Evolutionary conservation across 495 filamentous ascomycete genomes (phyloP), one percentile per base, ranked within the genome.

Genomic region (Aspergillus mulundensis): DNA sequence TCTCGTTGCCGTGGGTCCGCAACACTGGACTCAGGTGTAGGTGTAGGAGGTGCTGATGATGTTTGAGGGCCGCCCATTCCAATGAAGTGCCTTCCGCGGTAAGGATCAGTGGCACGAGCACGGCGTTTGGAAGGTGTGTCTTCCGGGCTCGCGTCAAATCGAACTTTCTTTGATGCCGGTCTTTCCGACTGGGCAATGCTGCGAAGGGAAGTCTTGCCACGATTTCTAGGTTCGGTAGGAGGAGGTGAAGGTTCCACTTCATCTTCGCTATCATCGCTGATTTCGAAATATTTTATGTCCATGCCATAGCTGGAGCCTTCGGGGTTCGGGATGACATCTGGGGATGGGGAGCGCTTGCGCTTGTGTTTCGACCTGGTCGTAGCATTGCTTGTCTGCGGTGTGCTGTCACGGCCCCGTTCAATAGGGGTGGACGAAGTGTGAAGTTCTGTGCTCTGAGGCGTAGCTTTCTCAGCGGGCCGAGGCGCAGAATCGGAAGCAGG

Each of bases 301-400:
- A 80, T 58, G 8, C 77, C 75, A 58, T 74, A 80, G 39, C 75
- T 75, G 25, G 64, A 70, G 16, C 69, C 74, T 18, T 57, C 46
- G 12, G 77, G 77, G 55, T 77, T 76, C 0, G 77, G 76, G 43
- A 78, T 80, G 1, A 66, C 59, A 51, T 76, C 72, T 16, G 77
- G 77, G 25, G 75, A 76, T 2, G 65, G 59, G n/a, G 50, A 47
- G 8, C 70, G 70, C 59, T 74, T 74, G 49, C 77, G 72, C 61
- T 78, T 78, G 54, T 65, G 32, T 19, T 18, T 16, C n/a, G 54
- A 49, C 8, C 57, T 20, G 8, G n/a, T 50, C 32, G 43, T 24
- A 20, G 25, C 15, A 7, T 20, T 42, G 19, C 43, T 46, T 20
- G 34, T n/a, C 16, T 54, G 28, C 8, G 32, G 49, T 25, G 52